phyloP scores from a whole-genome alignment of 768 basidiomycete species.

The Lentinula raphanica region DNA sequence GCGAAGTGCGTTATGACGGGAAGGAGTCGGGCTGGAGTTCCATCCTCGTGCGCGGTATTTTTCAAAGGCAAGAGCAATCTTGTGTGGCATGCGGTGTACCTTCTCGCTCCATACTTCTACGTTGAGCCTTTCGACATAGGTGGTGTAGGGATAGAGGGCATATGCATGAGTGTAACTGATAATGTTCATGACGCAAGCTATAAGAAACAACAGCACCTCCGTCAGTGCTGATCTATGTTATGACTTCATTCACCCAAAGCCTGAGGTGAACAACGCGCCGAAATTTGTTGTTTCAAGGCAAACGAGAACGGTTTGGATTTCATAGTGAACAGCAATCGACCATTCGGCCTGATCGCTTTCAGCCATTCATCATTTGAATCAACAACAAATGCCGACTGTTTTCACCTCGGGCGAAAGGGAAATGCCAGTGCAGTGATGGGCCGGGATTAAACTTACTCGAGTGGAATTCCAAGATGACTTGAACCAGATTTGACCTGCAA shows the following conservation, averaged over 20 bases:
- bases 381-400: too few species aligned
- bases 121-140: constrained; percentile 23
- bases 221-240: background rate
- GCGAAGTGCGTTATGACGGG: background rate
- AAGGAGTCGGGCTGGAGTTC: constrained; percentile 15
- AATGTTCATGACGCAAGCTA: constrained; percentile 41
- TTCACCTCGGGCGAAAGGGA: too few species aligned
- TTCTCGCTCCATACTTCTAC: background rate
- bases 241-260: background rate
- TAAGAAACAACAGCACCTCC: background rate
- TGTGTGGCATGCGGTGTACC: constrained; percentile 10
- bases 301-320: too few species aligned
- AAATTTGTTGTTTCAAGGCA: too few species aligned
- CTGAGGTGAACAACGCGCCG: too few species aligned
- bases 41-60: constrained; percentile 38
- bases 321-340: too few species aligned
- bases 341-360: too few species aligned
- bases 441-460: constrained; percentile 33
- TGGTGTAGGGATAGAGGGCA: constrained; percentile 35
- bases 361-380: too few species aligned
- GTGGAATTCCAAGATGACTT: constrained; percentile 40
- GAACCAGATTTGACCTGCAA: constrained; percentile 24
- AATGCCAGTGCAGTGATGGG: too few species aligned
- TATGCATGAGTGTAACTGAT: constrained; percentile 37
- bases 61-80: constrained; percentile 9